These are phyloP conservation scores for Aegilops bicornis DNA, from an alignment of 176 grass and related monocot genomes.

Conservation along the genomic window DNA sequence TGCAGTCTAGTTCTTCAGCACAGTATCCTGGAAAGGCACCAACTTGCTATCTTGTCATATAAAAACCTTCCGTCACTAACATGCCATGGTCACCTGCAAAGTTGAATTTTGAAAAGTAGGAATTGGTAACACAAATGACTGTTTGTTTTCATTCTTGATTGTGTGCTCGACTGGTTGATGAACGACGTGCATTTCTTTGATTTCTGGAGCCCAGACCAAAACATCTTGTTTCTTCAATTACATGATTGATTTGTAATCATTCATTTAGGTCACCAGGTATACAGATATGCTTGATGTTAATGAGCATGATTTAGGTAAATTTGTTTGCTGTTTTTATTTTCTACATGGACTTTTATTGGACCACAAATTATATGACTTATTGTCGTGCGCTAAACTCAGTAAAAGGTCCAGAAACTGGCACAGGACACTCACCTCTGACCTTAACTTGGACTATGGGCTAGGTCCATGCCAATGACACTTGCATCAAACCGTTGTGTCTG, in stretches of 20 bases:
- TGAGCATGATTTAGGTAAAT: constrained; percentile 71
- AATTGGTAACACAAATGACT: not conserved
- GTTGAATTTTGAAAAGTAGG: not conserved
- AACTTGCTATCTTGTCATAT: not conserved
- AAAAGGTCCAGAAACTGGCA: not conserved
- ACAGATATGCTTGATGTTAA: constrained; percentile 76
- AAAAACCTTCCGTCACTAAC: not conserved
- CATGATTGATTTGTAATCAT: constrained; percentile 11
- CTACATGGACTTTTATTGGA: not conserved
- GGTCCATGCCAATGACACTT: too few species aligned
- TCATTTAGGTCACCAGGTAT: not conserved
- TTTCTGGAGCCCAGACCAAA: not conserved
- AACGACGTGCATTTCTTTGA: not conserved
- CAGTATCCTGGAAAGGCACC: not conserved
- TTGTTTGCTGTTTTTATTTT: constrained; percentile 19
- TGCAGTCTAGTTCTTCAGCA: too few species aligned
- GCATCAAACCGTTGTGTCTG: too few species aligned
- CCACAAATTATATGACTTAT: not conserved
- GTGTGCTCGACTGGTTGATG: not conserved
- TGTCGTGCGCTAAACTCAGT: not conserved
- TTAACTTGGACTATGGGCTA: too few species aligned
- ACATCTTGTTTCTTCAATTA: not conserved
- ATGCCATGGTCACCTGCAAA: not conserved
- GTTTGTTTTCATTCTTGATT: not conserved
- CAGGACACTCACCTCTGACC: not conserved